These are phyloP conservation scores for Candida piceae DNA, from an alignment of 805 yeast species.

Conservation along the genomic window DNA sequence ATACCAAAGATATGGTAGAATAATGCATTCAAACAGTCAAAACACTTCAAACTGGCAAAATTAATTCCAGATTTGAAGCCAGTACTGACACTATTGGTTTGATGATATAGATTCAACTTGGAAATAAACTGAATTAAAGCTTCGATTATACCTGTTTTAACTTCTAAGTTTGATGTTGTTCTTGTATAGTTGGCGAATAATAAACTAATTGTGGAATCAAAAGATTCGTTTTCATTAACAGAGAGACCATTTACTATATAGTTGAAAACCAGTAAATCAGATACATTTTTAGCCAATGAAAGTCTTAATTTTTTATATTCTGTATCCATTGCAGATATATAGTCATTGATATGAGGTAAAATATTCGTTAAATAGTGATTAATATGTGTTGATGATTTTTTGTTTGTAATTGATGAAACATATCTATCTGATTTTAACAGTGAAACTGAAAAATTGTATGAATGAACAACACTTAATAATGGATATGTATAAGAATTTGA, in stretches of 20 bases:
- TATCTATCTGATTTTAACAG: conserved; percentile 30
- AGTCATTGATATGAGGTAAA: conserved; percentile 10
- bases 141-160: conserved; percentile 26
- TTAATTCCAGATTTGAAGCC: conserved; percentile 22
- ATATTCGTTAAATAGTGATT: conserved; percentile 21
- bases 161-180: conserved; percentile 10
- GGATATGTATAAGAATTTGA: conserved; percentile 25
- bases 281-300: conserved; percentile 25
- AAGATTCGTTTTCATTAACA: conserved; percentile 21
- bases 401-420: conserved; percentile 18
- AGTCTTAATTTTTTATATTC: conserved; percentile 26
- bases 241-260: conserved; percentile 27
- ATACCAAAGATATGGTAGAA: conserved; percentile 22
- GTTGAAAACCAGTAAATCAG: conserved; percentile 30
- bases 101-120: conserved; percentile 27
- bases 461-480: conserved; percentile 24
- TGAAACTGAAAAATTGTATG: conserved; percentile 24
- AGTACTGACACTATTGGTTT: conserved; percentile 24
- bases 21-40: conserved; percentile 22
- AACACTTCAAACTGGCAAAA: conserved; percentile 26
- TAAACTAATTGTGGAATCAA: conserved; percentile 21
- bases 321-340: conserved; percentile 24
- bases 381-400: conserved; percentile 18
- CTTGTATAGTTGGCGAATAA: conserved; percentile 19
- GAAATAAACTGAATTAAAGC: conserved; percentile 27